Conservation (phyloP, 345 rosid species). For the Salix exigua region DNA sequence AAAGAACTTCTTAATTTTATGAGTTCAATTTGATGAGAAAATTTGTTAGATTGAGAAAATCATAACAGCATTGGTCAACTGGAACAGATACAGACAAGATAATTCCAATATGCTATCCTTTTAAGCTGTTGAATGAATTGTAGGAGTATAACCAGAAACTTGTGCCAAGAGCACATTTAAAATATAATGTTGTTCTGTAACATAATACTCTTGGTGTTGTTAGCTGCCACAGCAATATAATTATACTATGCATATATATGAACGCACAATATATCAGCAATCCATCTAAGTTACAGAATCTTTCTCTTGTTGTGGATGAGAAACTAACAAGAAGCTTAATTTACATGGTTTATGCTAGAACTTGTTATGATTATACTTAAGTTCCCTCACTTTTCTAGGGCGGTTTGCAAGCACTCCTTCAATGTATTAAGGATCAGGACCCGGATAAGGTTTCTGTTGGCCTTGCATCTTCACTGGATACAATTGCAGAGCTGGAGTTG, state of each 20-base stretch:
- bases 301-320: not conserved
- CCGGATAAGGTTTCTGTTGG: slow-evolving; percentile 87
- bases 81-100: too few relatives aligned
- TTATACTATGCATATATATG: too few relatives aligned
- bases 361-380: slow-evolving; percentile 7
- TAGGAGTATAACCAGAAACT: slow-evolving; percentile 15
- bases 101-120: not conserved
- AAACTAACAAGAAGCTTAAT: not conserved
- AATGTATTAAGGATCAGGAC: slow-evolving; percentile 72
- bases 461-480: slow-evolving; percentile 75
- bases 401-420: slow-evolving; percentile 73
- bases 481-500: slow-evolving; percentile 81
- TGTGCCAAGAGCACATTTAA: not conserved
- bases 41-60: too few relatives aligned
- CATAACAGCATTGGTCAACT: too few relatives aligned
- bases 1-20: not conserved
- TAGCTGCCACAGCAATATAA: not conserved
- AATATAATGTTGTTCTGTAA: not conserved
- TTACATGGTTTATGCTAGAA: slow-evolving; percentile 13
- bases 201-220: not conserved
- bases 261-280: not conserved
- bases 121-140: too few relatives aligned
- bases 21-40: too few relatives aligned
- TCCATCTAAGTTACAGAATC: not conserved
- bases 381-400: slow-evolving; percentile 47